Conservation (phyloP, 441 rosid species). For the Gossypium laxum region DNA sequence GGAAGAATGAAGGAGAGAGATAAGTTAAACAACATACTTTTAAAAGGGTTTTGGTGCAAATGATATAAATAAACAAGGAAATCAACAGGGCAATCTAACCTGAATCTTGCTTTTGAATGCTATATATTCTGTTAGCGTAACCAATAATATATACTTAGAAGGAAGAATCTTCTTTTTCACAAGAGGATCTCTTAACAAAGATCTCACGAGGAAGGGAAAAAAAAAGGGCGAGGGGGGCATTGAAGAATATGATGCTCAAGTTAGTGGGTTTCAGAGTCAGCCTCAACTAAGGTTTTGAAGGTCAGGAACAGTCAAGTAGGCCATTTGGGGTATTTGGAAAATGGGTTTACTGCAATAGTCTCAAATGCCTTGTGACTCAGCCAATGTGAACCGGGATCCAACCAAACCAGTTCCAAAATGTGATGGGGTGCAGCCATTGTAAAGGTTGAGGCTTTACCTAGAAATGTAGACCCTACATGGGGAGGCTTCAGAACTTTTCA, state of each 20-base stretch:
- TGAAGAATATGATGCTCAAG: conserved; percentile 29
- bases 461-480: not conserved
- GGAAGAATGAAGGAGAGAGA: not conserved
- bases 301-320: conserved; percentile 24
- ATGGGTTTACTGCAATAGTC: conserved; percentile 12
- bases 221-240: not conserved
- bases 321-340: conserved; percentile 10
- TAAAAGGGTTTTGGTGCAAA: not conserved
- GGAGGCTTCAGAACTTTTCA: not conserved
- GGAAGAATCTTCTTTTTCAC: conserved; percentile 21
- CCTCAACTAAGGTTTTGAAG: conserved; percentile 26
- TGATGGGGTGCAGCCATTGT: not conserved
- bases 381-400: not conserved
- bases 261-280: conserved; percentile 43
- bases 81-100: conserved; percentile 14
- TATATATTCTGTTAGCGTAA: not conserved
- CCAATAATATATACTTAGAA: conserved; percentile 2
- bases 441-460: conserved; percentile 4
- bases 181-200: conserved; percentile 23
- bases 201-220: conserved; percentile 13
- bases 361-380: conserved; percentile 16
- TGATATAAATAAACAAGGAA: conserved; percentile 1
- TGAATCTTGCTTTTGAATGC: conserved; percentile 21
- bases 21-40: not conserved
- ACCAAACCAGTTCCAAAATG: not conserved